phyloP scores from a whole-genome alignment of 129 eudicot genomes.

The Flaveria sonorensis region DNA sequence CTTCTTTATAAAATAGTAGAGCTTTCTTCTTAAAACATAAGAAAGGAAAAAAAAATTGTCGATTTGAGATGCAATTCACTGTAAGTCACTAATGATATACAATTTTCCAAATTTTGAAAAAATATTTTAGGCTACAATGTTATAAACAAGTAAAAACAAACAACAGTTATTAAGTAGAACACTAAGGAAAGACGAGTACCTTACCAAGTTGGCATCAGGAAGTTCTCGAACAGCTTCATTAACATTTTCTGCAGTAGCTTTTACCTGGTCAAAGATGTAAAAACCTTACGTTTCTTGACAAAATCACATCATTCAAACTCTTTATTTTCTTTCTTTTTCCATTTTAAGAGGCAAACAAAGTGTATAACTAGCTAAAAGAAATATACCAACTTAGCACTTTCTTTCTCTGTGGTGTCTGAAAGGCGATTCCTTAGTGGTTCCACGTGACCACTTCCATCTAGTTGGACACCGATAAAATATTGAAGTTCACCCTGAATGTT shows the following conservation, averaged over 20 bases:
- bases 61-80: no score
- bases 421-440: slow-evolving; percentile 94
- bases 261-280: slow-evolving; percentile 56
- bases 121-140: background rate
- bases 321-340: background rate
- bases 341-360: background rate
- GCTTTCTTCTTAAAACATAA: no score
- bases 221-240: slow-evolving; percentile 97
- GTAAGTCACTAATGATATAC: no score
- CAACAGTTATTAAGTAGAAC: slow-evolving; percentile 16
- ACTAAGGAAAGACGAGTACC: slow-evolving; percentile 65
- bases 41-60: no score
- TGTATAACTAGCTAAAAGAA: slow-evolving; percentile 4
- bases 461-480: slow-evolving; percentile 98
- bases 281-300: background rate
- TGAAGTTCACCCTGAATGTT: slow-evolving; percentile 88
- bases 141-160: background rate
- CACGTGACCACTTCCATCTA: slow-evolving; percentile 96
- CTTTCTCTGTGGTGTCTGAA: slow-evolving; percentile 75
- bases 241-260: slow-evolving; percentile 97
- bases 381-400: slow-evolving; percentile 90
- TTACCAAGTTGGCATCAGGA: slow-evolving; percentile 99
- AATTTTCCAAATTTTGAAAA: no score
- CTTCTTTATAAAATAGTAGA: background rate
- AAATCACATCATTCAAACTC: background rate